Base-by-base conservation (phyloP, 2,329 filamentous ascomycete genomes). In the Huntiella bhutanensis region DNA sequence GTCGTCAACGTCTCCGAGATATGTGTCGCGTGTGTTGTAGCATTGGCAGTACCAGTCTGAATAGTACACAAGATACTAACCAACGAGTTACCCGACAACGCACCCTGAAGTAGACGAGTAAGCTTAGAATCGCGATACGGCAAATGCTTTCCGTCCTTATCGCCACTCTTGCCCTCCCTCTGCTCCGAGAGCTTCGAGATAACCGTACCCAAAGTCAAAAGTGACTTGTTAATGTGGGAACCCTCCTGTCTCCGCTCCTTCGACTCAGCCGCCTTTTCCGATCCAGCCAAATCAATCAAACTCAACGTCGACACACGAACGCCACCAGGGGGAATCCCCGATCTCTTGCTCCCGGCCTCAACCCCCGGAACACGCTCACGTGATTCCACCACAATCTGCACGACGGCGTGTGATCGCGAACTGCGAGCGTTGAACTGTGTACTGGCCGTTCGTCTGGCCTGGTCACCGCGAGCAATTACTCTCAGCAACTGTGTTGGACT, bases 31-130 rank as follows among this genome's bases (percentile, higher is more conserved):
- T 78, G 72, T 3, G 77, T 64, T 1, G 83, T 82, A 6, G 74
- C 69, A 55, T 76, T 86, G 16, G 81, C 80, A 1, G 81, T 70
- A n/a, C 84, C 84, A 40, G 92, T 80, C 57, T 94, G 83, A 46
- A 98, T 91, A 0, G 91, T 98, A 59, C 91, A 98, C 15, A 98
- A 76, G 58, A 98, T 98, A 57, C 88, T 96, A 56, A 98, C 86
- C 11, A 98, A 72, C 2, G 91, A 94, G 59, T 88, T 83, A 43
- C 91, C 91, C 0, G 88, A 93, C 35, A 98, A 66, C 3, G 91
- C 91, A 36, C 85, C 84, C 63, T 98, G 91, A 34, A 98, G 68
- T 51, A 98, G 67, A 55, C 91, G 74, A 8, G 91, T 98, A 54
- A 98, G 75, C 62, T 98, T 98, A 70, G 87, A 96, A 65, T 98